phyloP scores from a whole-genome alignment of 352 stramenopile genomes.

The Phytophthora pseudosyringae region DNA sequence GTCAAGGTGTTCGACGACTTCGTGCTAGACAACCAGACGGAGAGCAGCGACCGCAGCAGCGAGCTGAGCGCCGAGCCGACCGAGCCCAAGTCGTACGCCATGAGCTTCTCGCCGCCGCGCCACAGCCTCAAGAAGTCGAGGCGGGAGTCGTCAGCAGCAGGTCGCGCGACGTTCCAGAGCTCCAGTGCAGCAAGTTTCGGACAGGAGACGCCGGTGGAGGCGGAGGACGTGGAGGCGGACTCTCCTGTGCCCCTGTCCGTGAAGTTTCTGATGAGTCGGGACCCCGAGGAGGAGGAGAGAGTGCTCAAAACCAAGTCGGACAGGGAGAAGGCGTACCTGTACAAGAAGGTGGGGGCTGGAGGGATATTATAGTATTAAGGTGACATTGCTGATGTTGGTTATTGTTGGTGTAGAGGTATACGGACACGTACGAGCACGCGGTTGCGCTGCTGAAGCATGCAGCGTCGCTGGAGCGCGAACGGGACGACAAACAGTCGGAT shows the following conservation, averaged over 20 bases:
- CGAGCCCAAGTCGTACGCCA: slow-evolving; percentile 25
- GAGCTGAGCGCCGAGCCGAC: slow-evolving; percentile 22
- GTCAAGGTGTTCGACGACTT: slow-evolving; percentile 41
- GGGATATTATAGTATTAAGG: neutral
- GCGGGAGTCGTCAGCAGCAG: slow-evolving; percentile 12
- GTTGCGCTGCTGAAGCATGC: slow-evolving; percentile 57
- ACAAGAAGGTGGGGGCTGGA: slow-evolving; percentile 64
- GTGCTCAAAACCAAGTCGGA: slow-evolving; percentile 66
- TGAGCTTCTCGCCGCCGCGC: slow-evolving; percentile 41
- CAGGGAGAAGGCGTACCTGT: slow-evolving; percentile 64
- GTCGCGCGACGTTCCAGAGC: slow-evolving; percentile 7
- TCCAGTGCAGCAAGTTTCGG: slow-evolving; percentile 10
- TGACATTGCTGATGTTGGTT: neutral
- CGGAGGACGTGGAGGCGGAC: slow-evolving; percentile 17
- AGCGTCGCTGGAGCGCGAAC: slow-evolving; percentile 49
- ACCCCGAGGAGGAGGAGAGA: slow-evolving; percentile 66
- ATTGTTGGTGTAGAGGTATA: slow-evolving; percentile 52
- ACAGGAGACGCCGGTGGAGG: neutral
- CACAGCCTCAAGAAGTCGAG: slow-evolving; percentile 23
- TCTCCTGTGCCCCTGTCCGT: slow-evolving; percentile 47
- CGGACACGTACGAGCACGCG: slow-evolving; percentile 69
- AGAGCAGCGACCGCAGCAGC: slow-evolving; percentile 36
- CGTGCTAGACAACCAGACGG: slow-evolving; percentile 39
- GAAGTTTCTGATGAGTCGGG: slow-evolving; percentile 62
- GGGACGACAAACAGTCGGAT: slow-evolving; percentile 45